Base-by-base conservation (phyloP, 345 rosid species). In the Arabis hirsuta region DNA sequence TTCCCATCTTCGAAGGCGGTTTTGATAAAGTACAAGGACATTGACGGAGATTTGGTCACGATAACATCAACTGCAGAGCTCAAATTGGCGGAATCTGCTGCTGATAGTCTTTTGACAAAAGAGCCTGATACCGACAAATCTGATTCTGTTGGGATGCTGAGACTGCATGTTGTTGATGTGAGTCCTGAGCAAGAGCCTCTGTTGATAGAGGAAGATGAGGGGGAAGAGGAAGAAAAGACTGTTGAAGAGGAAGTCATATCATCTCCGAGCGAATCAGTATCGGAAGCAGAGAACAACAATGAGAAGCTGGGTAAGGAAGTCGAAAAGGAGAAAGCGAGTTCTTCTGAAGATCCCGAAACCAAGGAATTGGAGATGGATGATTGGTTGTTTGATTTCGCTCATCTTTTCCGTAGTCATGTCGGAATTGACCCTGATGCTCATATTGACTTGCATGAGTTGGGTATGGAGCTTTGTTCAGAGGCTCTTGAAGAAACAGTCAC, bases 391-490 rank as follows among this genome's bases (percentile, higher is more conserved):
- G 99, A 95, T 61, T 95, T 95, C 80, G 97, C 99, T 39, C 97
- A 91, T 79, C 87, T 95, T 27, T 95, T 95, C 83, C 88, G 96
- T 44, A 82, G 89, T 58, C 91, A 89, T 65, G 88, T 90, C 6
- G 96, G 99, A 11, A 87, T 95, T 59, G 99, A 95, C 77, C 93
- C 99, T 0, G 97, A 95, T 81, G 97, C 92, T 78, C 99, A 95
- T 78, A 63, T 95, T 14, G 99, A 91, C 56, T 81, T 91, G 79
- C 97, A 95, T 61, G 99, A 95, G 79, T 83, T 95, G 14, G 99
- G 99, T 39, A 95, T 95, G 99, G 99, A 95, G 83, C 87, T 88
- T n/a, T 91, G 97, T 75, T 82, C 99, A 0, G 97, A 95, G 84
- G 97, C 99, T 4, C 82, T 95, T 4, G 99, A 95, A 81, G 99